These are phyloP conservation scores for Candida albicans DNA, from an alignment of 1,139 yeast species.

Conservation along the genomic window DNA sequence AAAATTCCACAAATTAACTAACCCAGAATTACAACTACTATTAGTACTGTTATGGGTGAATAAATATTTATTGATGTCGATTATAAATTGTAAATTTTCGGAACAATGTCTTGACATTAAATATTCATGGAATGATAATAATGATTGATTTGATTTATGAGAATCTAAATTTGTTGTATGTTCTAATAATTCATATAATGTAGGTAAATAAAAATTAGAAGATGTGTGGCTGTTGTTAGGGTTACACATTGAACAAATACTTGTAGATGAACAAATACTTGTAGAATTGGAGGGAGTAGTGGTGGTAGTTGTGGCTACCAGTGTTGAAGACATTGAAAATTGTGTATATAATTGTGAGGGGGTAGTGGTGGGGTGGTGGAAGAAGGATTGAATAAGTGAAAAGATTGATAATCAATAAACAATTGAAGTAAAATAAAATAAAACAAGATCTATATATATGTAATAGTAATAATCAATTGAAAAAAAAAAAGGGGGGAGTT, in stretches of 20 bases:
- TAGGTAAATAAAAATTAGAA: neutral
- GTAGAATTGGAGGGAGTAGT: constrained; percentile 4
- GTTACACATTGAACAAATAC: neutral
- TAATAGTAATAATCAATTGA: no score
- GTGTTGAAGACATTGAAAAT: constrained; percentile 1
- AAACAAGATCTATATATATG: no score
- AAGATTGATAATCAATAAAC: no score
- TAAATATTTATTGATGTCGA: constrained; percentile 12
- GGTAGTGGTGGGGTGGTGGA: neutral
- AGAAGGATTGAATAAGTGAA: no score
- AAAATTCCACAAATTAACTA: constrained; percentile 12
- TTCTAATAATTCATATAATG: constrained; percentile 2
- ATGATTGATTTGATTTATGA: neutral
- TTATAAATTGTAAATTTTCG: constrained; percentile 16
- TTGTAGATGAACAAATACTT: constrained; percentile 2
- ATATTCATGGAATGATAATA: constrained; percentile 10
- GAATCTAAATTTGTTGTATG: neutral
- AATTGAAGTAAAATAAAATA: no score
- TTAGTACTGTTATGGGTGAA: neutral
- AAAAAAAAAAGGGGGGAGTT: no score
- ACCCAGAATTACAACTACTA: neutral
- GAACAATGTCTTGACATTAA: constrained; percentile 15
- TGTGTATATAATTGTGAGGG: neutral
- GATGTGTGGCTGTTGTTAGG: constrained; percentile 5
- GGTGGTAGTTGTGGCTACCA: constrained; percentile 2